phyloP scores from a whole-genome alignment of 2,329 filamentous ascomycete genomes.

The Corinectria fuckeliana region DNA sequence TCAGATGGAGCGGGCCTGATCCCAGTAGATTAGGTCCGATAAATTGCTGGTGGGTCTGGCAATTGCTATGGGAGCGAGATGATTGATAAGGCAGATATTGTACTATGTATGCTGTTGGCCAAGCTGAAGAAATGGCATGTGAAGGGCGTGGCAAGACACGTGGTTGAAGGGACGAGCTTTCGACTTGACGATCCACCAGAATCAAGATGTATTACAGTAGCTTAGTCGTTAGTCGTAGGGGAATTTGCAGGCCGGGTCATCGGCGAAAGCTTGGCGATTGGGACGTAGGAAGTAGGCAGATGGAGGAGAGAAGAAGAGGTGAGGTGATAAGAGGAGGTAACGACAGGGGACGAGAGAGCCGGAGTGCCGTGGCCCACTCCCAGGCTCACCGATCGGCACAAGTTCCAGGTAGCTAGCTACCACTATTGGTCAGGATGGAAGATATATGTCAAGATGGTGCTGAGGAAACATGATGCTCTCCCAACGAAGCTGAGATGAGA shows the following conservation, averaged over 20 bases:
- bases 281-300: neutral
- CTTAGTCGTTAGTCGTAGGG: neutral
- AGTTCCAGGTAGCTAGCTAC: no score
- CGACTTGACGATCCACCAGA: neutral
- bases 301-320: neutral
- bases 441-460: no score
- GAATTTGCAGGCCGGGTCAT: neutral
- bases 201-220: neutral
- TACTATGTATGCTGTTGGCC: slow-evolving; percentile 2
- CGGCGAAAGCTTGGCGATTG: neutral
- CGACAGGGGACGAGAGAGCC: no score
- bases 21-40: neutral
- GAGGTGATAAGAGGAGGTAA: neutral
- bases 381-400: no score
- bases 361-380: no score
- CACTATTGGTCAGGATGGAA: no score
- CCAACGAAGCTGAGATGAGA: no score
- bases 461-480: no score
- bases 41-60: neutral
- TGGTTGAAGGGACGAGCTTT: slow-evolving; percentile 2
- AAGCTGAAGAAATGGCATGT: neutral
- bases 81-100: neutral
- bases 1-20: neutral
- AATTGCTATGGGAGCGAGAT: neutral
- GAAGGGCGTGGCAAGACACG: slow-evolving; percentile 2